Base-by-base conservation (phyloP, 768 basidiomycete species). In the Boletus insuetus region DNA sequence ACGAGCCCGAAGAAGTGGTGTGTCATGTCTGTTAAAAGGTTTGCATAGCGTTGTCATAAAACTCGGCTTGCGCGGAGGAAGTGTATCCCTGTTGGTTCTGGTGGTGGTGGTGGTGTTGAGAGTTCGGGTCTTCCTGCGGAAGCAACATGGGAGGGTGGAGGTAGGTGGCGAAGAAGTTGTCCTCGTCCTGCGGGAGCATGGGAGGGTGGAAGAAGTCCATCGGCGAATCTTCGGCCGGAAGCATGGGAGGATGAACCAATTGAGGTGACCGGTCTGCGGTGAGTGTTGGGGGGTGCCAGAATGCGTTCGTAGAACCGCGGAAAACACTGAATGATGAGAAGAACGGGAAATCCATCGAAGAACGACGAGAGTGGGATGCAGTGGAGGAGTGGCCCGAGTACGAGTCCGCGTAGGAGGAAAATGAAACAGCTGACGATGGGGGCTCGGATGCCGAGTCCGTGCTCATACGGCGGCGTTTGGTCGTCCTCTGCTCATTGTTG, bases 261-360 rank as follows among this genome's bases (percentile, higher is more conserved):
- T 79, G 76, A 2, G 82, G 81, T 4, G 84, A 84, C 52, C 78
- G 73, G 26, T 79, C 80, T 58, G 82, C 81, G 5, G 81, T 74
- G 60, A 87, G 77, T 79, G 87, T 86, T 11, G 88, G 85, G 3
- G 89, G 87, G 69, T 91, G 89, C 87, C 88, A 90, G 63, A 87
- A 86, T 9, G 85, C 58, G 31, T 72, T 81, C 0, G 78, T 80
- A 6, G 79, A 80, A 6, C 81, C 83, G 16, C 84, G 74, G 29
- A 84, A 71, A 5, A 80, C 76, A n/a, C 77, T 79, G 39, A 80
- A 76, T 8, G 75, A 72, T 17, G 82, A 74, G 64, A 79, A 85
- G 16, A 83, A 89, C 0, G 86, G 83, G 47, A 76, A 78, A 26
- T 90, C 86, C 73, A 87, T 81, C 16, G 86, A 85, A 0, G 79